These are phyloP conservation scores for Phytophthora hibernalis DNA, from an alignment of 352 stramenopile genomes.

Conservation along the genomic window DNA sequence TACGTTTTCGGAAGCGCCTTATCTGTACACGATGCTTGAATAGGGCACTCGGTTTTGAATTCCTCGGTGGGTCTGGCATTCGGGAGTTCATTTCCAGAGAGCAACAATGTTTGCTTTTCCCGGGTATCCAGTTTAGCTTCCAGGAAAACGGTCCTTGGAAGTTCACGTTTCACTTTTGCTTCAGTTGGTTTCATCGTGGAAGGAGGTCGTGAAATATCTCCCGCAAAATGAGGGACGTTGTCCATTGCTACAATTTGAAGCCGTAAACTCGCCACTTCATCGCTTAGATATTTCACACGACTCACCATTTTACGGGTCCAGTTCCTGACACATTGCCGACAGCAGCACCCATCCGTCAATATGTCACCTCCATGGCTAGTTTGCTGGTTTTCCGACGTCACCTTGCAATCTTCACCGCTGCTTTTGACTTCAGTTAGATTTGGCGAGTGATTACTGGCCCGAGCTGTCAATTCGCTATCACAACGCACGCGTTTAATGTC, in stretches of 20 bases:
- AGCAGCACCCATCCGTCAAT: conserved; percentile 20
- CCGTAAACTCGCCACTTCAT: conserved; percentile 21
- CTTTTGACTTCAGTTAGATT: background rate
- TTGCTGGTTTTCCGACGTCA: background rate
- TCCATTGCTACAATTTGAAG: background rate
- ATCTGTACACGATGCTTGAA: background rate
- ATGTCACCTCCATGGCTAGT: conserved; percentile 14
- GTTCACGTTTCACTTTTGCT: conserved; percentile 7
- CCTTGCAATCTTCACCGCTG: background rate
- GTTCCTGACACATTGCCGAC: conserved; percentile 17
- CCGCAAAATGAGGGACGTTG: background rate
- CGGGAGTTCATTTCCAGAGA: background rate
- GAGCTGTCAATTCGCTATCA: conserved; percentile 1
- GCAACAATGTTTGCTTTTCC: background rate
- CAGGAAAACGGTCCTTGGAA: background rate
- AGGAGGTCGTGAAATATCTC: background rate
- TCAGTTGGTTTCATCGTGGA: background rate
- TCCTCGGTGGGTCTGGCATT: background rate
- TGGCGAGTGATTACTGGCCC: background rate
- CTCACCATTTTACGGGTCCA: conserved; percentile 21
- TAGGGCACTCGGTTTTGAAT: background rate
- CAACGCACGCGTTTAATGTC: conserved; percentile 1
- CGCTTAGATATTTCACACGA: conserved; percentile 4
- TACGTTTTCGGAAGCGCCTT: background rate
- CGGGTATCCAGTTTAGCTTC: background rate